These are phyloP conservation scores for Suhomyces ambrosiae DNA, from an alignment of 1,139 yeast species.

Conservation along the genomic window DNA sequence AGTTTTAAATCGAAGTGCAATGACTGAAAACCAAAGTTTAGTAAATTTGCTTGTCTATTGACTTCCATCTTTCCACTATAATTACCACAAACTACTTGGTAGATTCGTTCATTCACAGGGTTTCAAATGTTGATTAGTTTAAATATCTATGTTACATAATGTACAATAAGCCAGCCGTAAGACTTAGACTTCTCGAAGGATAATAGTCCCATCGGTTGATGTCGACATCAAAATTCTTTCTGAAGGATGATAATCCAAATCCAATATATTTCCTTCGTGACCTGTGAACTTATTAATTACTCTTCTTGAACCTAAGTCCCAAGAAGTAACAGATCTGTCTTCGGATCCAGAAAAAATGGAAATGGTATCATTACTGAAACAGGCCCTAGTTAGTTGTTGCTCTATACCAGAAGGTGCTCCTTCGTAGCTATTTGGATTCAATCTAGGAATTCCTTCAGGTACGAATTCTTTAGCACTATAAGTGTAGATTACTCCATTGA, in stretches of 20 bases:
- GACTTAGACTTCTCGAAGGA: slow-evolving; percentile 33
- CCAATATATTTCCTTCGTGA: slow-evolving; percentile 64
- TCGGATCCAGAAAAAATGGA: slow-evolving; percentile 61
- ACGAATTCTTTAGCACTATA: slow-evolving; percentile 55
- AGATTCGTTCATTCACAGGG: too few species aligned
- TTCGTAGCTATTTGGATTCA: slow-evolving; percentile 49
- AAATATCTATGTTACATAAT: too few species aligned
- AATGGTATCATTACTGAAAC: slow-evolving; percentile 42
- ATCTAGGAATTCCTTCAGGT: slow-evolving; percentile 40
- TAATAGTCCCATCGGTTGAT: slow-evolving; percentile 53
- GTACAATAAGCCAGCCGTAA: too few species aligned
- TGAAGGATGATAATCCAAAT: slow-evolving; percentile 51
- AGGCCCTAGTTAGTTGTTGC: slow-evolving; percentile 51
- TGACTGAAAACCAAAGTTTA: too few species aligned
- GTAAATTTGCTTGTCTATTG: background rate
- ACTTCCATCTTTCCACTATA: too few species aligned
- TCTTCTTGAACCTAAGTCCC: slow-evolving; percentile 60
- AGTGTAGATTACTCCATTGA: slow-evolving; percentile 58
- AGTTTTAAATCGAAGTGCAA: too few species aligned
- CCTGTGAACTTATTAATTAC: slow-evolving; percentile 55
- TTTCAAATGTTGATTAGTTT: too few species aligned
- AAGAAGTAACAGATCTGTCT: slow-evolving; percentile 57
- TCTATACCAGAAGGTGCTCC: slow-evolving; percentile 65
- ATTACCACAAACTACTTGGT: too few species aligned
- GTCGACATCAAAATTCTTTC: slow-evolving; percentile 44